Percentiles rank a stretch among this genome's conserved stretches.
Evolutionary conservation across 805 yeast species (phyloP).

Genomic region (Myxozyma lipomycoides): DNA sequence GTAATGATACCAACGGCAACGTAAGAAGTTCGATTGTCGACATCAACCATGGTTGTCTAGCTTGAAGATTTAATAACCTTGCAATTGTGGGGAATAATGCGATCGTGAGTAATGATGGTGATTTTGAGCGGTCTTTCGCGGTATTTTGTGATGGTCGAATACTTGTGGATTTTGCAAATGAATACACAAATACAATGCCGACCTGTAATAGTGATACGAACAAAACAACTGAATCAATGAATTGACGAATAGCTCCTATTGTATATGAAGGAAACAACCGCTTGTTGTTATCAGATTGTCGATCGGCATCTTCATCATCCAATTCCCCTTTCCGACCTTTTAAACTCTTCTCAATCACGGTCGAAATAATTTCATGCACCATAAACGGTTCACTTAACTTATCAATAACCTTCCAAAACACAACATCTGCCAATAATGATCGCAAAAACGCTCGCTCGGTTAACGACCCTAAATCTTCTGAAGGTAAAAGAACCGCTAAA

Average conservation of each 20-base stretch:
- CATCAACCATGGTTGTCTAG: conserved; percentile 28
- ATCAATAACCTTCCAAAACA: conserved; percentile 42
- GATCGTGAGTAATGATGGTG: conserved; percentile 20
- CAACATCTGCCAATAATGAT: conserved; percentile 44
- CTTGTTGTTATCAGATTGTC: not conserved
- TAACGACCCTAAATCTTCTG: conserved; percentile 42
- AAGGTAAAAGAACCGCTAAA: conserved; percentile 41
- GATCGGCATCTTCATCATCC: not conserved
- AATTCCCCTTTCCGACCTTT: not conserved
- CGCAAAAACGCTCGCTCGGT: conserved; percentile 42
- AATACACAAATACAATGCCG: conserved; percentile 14
- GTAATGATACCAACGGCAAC: conserved; percentile 21
- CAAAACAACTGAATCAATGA: conserved; percentile 2
- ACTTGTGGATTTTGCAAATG: conserved; percentile 12
- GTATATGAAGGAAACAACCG: not conserved
- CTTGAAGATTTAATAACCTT: conserved; percentile 21
- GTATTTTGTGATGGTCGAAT: not conserved
- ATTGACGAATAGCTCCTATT: not conserved
- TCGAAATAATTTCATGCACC: conserved; percentile 44
- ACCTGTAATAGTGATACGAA: conserved; percentile 14
- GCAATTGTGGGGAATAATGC: conserved; percentile 27
- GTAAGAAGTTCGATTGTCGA: conserved; percentile 24
- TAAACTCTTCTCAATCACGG: conserved; percentile 28
- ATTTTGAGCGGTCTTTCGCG: not conserved
- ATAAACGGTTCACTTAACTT: conserved; percentile 52